These are phyloP conservation scores for Termitomyces sp. DNA, from an alignment of 768 basidiomycete genomes.

Conservation along the genomic window DNA sequence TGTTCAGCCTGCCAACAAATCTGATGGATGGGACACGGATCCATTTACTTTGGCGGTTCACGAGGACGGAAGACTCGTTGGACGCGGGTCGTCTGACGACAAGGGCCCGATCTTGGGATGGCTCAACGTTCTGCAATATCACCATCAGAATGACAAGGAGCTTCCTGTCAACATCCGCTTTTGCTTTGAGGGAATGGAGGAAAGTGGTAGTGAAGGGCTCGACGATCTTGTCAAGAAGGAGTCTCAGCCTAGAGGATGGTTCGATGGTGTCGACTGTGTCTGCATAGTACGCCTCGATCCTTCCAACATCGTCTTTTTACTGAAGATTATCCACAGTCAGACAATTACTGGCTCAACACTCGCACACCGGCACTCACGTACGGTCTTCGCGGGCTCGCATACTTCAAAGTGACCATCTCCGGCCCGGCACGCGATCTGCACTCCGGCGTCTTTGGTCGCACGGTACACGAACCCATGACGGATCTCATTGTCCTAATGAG, in stretches of 20 bases:
- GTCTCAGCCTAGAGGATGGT: slow-evolving; percentile 69
- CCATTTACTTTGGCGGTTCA: slow-evolving; percentile 68
- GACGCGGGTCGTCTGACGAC: slow-evolving; percentile 87
- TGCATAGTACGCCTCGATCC: slow-evolving; percentile 66
- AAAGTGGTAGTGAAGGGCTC: slow-evolving; percentile 86
- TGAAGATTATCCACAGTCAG: slow-evolving; percentile 45
- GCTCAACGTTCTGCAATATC: slow-evolving; percentile 88
- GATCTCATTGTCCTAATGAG: slow-evolving; percentile 82
- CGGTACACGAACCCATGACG: slow-evolving; percentile 90
- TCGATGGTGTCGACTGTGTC: slow-evolving; percentile 84
- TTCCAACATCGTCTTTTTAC: neutral
- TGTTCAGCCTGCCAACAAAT: slow-evolving; percentile 69
- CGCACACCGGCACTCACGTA: slow-evolving; percentile 81
- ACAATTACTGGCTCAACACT: slow-evolving; percentile 92
- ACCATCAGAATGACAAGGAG: slow-evolving; percentile 54
- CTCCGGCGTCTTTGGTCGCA: slow-evolving; percentile 81
- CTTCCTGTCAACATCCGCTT: slow-evolving; percentile 88
- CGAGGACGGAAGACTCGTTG: slow-evolving; percentile 58
- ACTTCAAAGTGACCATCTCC: slow-evolving; percentile 76
- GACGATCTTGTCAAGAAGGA: slow-evolving; percentile 82
- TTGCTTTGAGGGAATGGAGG: slow-evolving; percentile 98
- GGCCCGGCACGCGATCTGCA: slow-evolving; percentile 89
- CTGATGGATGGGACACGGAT: slow-evolving; percentile 85
- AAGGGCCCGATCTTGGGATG: slow-evolving; percentile 88
- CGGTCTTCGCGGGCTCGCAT: slow-evolving; percentile 82